Evolutionary conservation across 306 rosid species (phyloP).

Genomic region (Acacia confusa): DNA sequence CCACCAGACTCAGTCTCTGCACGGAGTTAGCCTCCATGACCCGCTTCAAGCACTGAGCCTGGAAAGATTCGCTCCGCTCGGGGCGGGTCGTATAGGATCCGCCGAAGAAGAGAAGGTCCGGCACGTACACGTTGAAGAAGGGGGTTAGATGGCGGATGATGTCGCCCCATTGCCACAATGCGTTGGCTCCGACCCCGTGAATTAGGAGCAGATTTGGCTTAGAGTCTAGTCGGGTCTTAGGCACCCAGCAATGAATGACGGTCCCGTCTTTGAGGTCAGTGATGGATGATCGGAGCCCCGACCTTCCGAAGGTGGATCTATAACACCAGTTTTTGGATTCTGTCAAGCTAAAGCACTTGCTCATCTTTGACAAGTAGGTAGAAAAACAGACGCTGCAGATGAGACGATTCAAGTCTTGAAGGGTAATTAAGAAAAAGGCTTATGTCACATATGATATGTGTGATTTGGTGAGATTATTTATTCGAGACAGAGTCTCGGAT

Average conservation of each 20-base stretch:
- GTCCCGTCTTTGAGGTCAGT: conserved; percentile 74
- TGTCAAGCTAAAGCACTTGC: conserved; percentile 59
- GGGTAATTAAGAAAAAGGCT: not conserved
- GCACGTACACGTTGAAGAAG: conserved; percentile 69
- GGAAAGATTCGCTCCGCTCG: conserved; percentile 67
- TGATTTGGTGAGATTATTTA: not conserved
- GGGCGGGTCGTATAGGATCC: conserved; percentile 60
- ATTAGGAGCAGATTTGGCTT: conserved; percentile 75
- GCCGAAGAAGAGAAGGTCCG: conserved; percentile 85
- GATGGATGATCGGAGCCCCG: conserved; percentile 65
- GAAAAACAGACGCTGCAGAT: not conserved
- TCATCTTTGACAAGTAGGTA: conserved; percentile 20
- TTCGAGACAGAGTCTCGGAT: not conserved
- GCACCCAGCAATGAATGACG: conserved; percentile 79
- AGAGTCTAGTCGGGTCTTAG: conserved; percentile 41
- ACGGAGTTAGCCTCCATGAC: conserved; percentile 65
- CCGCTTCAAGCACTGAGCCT: conserved; percentile 76
- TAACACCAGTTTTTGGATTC: conserved; percentile 60
- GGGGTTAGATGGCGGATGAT: conserved; percentile 49
- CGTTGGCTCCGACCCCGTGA: conserved; percentile 80
- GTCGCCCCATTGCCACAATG: conserved; percentile 86
- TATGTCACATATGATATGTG: not conserved
- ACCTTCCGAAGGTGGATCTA: conserved; percentile 47
- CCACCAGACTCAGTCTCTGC: conserved; percentile 53
- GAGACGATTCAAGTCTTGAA: not conserved